Percentiles rank a stretch among this genome's conserved stretches.
Evolutionary conservation across 2,329 filamentous ascomycete genomes (phyloP).

Genomic region (Alternaria sp.): DNA sequence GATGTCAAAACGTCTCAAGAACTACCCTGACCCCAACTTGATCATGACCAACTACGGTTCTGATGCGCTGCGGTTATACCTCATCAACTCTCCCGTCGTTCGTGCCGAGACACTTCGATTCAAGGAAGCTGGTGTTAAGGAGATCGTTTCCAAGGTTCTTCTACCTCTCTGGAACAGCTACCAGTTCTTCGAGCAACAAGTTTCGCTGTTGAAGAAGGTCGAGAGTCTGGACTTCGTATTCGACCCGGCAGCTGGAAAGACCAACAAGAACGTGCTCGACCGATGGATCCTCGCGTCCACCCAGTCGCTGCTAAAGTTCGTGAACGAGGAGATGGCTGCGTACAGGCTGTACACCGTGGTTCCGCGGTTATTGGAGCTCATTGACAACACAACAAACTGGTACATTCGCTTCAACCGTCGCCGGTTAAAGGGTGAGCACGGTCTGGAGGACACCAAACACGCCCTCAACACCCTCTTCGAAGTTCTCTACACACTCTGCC

Average conservation of each 20-base stretch:
- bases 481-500: constrained; percentile 85
- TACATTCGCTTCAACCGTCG: constrained; percentile 95
- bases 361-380: constrained; percentile 78
- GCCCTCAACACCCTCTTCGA: constrained; percentile 95
- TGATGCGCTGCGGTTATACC: constrained; percentile 89
- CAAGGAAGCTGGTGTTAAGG: constrained; percentile 90
- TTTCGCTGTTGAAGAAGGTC: constrained; percentile 83
- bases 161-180: constrained; percentile 95
- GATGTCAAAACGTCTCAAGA: constrained; percentile 97
- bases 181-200: constrained; percentile 94
- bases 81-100: constrained; percentile 96
- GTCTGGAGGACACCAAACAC: constrained; percentile 83
- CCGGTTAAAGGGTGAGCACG: constrained; percentile 87
- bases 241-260: constrained; percentile 74
- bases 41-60: constrained; percentile 90
- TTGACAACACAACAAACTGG: constrained; percentile 98
- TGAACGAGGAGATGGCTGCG: constrained; percentile 89
- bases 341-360: constrained; percentile 82
- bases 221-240: constrained; percentile 78
- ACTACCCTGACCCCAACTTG: constrained; percentile 85
- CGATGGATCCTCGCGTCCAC: constrained; percentile 92
- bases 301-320: constrained; percentile 88
- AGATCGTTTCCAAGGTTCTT: constrained; percentile 90
- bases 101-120: constrained; percentile 89
- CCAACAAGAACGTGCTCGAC: constrained; percentile 92